Evolutionary conservation across 139 green algal genomes (phyloP).

Genomic region (Pseudopediastrum boryanum): DNA sequence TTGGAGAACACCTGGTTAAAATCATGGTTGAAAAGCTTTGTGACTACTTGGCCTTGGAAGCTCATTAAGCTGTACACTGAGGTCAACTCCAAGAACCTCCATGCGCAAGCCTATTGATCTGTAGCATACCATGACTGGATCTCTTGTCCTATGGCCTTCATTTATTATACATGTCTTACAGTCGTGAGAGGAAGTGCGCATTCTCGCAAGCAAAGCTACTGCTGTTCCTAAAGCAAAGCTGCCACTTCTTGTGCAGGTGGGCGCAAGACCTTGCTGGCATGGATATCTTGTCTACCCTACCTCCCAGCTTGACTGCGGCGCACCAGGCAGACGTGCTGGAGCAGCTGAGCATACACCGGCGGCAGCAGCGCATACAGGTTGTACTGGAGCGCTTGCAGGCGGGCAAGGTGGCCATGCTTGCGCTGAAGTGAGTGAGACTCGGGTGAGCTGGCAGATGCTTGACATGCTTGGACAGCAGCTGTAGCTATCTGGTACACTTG

Average conservation of each 20-base stretch:
- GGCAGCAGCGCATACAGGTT: constrained; percentile 15
- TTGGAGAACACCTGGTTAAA: too few relatives aligned
- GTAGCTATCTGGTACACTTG: neutral
- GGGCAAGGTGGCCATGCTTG: neutral
- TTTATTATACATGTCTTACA: too few relatives aligned
- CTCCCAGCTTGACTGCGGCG: neutral
- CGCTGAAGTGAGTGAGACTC: constrained; percentile 24
- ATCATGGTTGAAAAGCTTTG: too few relatives aligned
- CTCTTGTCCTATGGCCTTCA: too few relatives aligned
- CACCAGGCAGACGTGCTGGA: constrained; percentile 2
- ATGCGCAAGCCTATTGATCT: too few relatives aligned
- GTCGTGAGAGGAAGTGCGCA: too few relatives aligned
- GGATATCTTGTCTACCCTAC: constrained; percentile 21
- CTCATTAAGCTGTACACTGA: too few relatives aligned
- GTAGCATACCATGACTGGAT: too few relatives aligned
- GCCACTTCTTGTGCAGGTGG: constrained; percentile 10
- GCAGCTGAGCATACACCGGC: constrained; percentile 8
- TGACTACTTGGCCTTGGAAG: too few relatives aligned
- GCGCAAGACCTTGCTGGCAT: constrained; percentile 32
- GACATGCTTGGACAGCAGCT: neutral
- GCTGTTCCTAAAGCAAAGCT: neutral
- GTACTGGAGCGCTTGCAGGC: constrained; percentile 2
- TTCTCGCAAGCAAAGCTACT: too few relatives aligned
- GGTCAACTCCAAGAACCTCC: too few relatives aligned
- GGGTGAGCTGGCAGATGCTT: neutral